Base-by-base conservation (phyloP, 73 alveolate species). In the Paramecium caudatum region DNA sequence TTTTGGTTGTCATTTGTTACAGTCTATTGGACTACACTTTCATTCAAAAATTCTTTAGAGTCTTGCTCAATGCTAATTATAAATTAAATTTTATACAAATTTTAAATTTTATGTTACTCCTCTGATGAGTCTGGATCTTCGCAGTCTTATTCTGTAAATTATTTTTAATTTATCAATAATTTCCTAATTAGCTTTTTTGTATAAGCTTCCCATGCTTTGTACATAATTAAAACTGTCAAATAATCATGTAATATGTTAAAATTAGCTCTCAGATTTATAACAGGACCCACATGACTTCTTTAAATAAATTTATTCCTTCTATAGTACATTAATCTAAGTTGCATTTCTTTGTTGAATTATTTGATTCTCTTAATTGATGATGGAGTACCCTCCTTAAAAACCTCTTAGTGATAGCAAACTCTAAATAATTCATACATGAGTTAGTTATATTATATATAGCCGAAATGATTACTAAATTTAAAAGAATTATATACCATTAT, bases 271-370 rank as follows among this genome's bases (percentile, higher is more conserved):
- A 65, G 16, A 13, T 30, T 30, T 5, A 65, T 1, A 0, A 33
- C 17, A 4, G 47, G 49, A 33, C 50, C 34, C 6, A 65, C 34
- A 5, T 30, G 32, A 12, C 37, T 65, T 65, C 83, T 30, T 23
- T 65, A 13, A 3, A 65, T 17, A n/a, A 33, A 33, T 36, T 43
- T 65, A 13, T 65, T 65, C 34, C 50, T 65, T 33, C 83, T 30
- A 5, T 65, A 33, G 34, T 33, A 65, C 37, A 30, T 30, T 36
- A 65, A 34, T 65, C 83, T 33, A 15, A 65, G 34, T 65, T 65
- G 61, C 83, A 65, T 65, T 33, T 30, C 49, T 43, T 74, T 74
- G 15, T 74, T 74, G 5, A 74, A 74, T 74, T 74, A 74, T 19
- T 74, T 74, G 43, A 74, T 39, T 41, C 30, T 55, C 80, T 55